Evolutionary conservation across 495 filamentous ascomycete species (phyloP), one percentile per base, ranked within the genome.

Genomic region (Terfezia boudieri): DNA sequence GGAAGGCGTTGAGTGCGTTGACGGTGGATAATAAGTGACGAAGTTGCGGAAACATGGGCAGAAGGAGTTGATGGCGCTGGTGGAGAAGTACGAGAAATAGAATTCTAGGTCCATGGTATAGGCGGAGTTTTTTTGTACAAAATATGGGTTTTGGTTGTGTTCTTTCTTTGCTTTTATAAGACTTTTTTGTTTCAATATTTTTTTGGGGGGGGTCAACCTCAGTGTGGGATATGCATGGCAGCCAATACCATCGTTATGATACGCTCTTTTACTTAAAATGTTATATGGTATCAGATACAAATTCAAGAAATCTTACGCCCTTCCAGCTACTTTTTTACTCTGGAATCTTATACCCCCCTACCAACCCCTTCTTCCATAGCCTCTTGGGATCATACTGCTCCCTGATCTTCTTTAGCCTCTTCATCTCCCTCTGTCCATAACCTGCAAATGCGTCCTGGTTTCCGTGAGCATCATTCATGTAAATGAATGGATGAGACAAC

Each of bases 21-120:
- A 95, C 89, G 35, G 68, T 70, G 36, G 73, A 69, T 67, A 95
- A 96, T 68, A n/a, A 69, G 84, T 93, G n/a, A 92, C 86, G 51
- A 69, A 70, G 61, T 96, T 74, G 70, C 73, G 89, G 53, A 64
- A 72, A 57, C 66, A 74, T 55, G 89, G 89, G 22, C 68, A 82
- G 63, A 63, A 71, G 36, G 74, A n/a, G n/a, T n/a, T n/a, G n/a
- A n/a, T n/a, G n/a, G n/a, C n/a, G n/a, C n/a, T n/a, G n/a, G n/a
- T n/a, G n/a, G n/a, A n/a, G n/a, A n/a, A n/a, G n/a, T n/a, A n/a
- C n/a, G n/a, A n/a, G n/a, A n/a, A n/a, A n/a, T n/a, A n/a, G n/a
- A 20, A 20, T 20, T 20, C 20, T 20, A 20, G 20, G 20, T 20
- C 20, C 20, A 20, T 20, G 41, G 41, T 6, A n/a, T 46, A 20